A percentile compares a stretch with the other conserved stretches of the same genome.
Conservation (phyloP, 1,284 basidiomycete genomes). For the Meripilus lineatus region DNA sequence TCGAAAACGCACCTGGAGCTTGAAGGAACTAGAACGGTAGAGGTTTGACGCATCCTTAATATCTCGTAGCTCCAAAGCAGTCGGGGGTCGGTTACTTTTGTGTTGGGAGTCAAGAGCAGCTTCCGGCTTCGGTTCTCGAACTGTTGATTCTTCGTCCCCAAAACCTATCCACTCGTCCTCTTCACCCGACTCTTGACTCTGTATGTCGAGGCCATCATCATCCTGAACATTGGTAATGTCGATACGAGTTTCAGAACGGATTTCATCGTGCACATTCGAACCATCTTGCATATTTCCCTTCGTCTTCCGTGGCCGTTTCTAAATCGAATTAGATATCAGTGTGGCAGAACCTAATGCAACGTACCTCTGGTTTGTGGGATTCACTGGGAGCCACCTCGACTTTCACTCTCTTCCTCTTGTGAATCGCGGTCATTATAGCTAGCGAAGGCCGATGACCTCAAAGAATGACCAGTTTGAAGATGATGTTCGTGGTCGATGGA, state of each 20-base stretch:
- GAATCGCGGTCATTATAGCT: neutral
- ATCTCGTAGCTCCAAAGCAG: slow-evolving; percentile 68
- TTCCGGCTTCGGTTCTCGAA: too few species aligned
- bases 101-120: neutral
- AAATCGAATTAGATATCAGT: neutral
- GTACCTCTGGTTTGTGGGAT: neutral
- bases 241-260: too few species aligned
- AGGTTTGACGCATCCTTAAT: slow-evolving; percentile 79
- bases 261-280: neutral
- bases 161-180: neutral
- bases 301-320: neutral
- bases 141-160: neutral
- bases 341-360: neutral
- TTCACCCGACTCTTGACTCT: neutral
- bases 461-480: too few species aligned
- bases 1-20: slow-evolving; percentile 65
- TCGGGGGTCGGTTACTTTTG: slow-evolving; percentile 36
- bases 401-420: neutral
- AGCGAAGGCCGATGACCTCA: too few species aligned
- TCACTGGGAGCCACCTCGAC: neutral
- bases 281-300: neutral
- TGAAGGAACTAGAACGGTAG: slow-evolving; percentile 81
- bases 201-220: neutral
- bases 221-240: neutral
- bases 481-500: too few species aligned